Base-by-base conservation (phyloP, 805 yeast species). In the Yamadazyma sp. region DNA sequence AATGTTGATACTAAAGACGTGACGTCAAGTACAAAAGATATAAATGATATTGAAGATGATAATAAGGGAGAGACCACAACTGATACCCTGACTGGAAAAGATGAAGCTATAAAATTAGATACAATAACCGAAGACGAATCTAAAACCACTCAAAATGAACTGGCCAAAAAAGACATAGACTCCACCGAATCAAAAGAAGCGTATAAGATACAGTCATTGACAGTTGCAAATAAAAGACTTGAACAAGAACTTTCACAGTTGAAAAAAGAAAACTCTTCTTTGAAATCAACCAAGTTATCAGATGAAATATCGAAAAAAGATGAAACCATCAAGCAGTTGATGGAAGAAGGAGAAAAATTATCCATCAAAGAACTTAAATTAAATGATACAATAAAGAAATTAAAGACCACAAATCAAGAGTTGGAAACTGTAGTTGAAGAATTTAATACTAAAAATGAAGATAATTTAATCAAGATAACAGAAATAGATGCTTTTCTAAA, bases 311-410 rank as follows among this genome's bases (percentile, higher is more conserved):
- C 12, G n/a, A 36, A 36, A 26, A 81, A 65, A 63, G 86, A 88
- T 33, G 71, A 65, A 9, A 74, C 78, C 20, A 78, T 89, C 17
- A 72, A 75, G 12, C 79, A 81, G 38, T 60, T 89, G 19, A 52
- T 84, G 51, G 77, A 74, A 36, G 96, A 88, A 56, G 95, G 95
- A 4, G 80, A 82, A 43, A 76, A 73, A 16, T 58, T 87, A 24
- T 78, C 93, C 0, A 70, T 72, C 39, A 79, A 76, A 41, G 97
- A 91, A 48, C 68, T 86, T 18, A 76, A 75, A 45, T 69, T 79
- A 34, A 78, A 75, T 45, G 85, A 78, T 26, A 67, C 80, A 0
- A 76, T 89, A 32, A 84, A 84, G 42, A 69, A 71, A 43, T 57
- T 88, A 38, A 76, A 78, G 37, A 26, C 48, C 3, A 36, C 45